phyloP scores from a whole-genome alignment of 352 stramenopile genomes.

The Phytophthora palmivora region DNA sequence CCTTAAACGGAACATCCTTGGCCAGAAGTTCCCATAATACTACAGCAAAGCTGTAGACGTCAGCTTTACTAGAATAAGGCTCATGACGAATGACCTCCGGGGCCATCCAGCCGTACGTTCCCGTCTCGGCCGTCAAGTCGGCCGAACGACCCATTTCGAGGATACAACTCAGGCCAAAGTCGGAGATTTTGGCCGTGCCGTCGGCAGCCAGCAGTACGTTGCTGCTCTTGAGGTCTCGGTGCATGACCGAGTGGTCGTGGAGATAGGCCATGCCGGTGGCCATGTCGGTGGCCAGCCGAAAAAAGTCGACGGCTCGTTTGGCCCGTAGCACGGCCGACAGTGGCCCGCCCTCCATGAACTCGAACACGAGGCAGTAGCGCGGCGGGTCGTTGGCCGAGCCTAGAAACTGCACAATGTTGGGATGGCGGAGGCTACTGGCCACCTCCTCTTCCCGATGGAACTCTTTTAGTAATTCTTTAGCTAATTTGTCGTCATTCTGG shows the following conservation, averaged over 20 bases:
- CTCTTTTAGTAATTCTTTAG: slow-evolving; percentile 59
- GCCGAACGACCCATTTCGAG: slow-evolving; percentile 54
- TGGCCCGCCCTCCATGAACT: slow-evolving; percentile 73
- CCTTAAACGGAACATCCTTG: slow-evolving; percentile 66
- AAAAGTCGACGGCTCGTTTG: slow-evolving; percentile 54
- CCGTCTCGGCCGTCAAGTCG: slow-evolving; percentile 73
- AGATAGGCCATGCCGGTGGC: slow-evolving; percentile 88
- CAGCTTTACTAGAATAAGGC: slow-evolving; percentile 91
- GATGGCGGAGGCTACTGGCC: slow-evolving; percentile 59
- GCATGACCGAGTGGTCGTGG: slow-evolving; percentile 89
- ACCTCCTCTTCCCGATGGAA: slow-evolving; percentile 65
- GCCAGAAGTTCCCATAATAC: slow-evolving; percentile 73
- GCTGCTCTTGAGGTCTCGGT: slow-evolving; percentile 93
- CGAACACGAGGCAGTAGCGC: slow-evolving; percentile 70
- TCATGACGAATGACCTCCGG: slow-evolving; percentile 90
- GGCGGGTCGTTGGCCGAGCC: slow-evolving; percentile 53
- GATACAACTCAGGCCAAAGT: slow-evolving; percentile 76
- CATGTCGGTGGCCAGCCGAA: slow-evolving; percentile 62
- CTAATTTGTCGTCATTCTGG: slow-evolving; percentile 42
- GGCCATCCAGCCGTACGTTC: slow-evolving; percentile 92
- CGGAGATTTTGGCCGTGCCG: slow-evolving; percentile 71
- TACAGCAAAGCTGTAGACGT: slow-evolving; percentile 92
- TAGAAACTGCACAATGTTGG: slow-evolving; percentile 70
- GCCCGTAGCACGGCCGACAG: slow-evolving; percentile 52
- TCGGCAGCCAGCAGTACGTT: slow-evolving; percentile 83